These are phyloP conservation scores for Dalbergia cultrata DNA, from an alignment of 306 rosid species.

Conservation along the genomic window DNA sequence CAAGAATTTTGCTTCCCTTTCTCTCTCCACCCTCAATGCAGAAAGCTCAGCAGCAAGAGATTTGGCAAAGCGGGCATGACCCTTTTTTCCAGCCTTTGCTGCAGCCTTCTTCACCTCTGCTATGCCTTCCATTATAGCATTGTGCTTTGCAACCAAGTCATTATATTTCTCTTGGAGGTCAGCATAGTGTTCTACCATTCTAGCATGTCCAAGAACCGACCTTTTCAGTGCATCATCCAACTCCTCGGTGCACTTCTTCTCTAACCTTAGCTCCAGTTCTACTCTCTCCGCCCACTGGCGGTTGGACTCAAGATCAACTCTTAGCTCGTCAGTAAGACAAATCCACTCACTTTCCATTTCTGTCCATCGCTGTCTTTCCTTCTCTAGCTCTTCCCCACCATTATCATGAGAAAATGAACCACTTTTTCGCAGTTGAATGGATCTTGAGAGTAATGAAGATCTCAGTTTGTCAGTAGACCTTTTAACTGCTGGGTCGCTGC, in stretches of 20 bases:
- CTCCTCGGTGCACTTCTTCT: slow-evolving; percentile 84
- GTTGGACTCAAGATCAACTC: slow-evolving; percentile 79
- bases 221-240: slow-evolving; percentile 87
- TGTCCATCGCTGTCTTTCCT: slow-evolving; percentile 89
- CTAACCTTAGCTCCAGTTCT: slow-evolving; percentile 73
- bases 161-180: slow-evolving; percentile 93
- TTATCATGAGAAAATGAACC: slow-evolving; percentile 49
- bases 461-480: slow-evolving; percentile 83
- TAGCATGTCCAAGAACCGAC: slow-evolving; percentile 87
- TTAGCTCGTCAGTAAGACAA: slow-evolving; percentile 88
- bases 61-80: slow-evolving; percentile 86
- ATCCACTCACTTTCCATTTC: slow-evolving; percentile 99
- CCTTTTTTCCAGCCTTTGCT: slow-evolving; percentile 80
- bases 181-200: slow-evolving; percentile 92
- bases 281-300: slow-evolving; percentile 74
- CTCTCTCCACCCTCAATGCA: slow-evolving; percentile 84
- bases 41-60: slow-evolving; percentile 94
- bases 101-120: slow-evolving; percentile 93
- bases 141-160: slow-evolving; percentile 76
- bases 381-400: slow-evolving; percentile 73
- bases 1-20: slow-evolving; percentile 84
- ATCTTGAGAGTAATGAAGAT: slow-evolving; percentile 81
- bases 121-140: slow-evolving; percentile 90
- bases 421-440: slow-evolving; percentile 76
- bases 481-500: slow-evolving; percentile 56